Base-by-base conservation (phyloP, 768 basidiomycete genomes). In the Suillus subalutaceus region DNA sequence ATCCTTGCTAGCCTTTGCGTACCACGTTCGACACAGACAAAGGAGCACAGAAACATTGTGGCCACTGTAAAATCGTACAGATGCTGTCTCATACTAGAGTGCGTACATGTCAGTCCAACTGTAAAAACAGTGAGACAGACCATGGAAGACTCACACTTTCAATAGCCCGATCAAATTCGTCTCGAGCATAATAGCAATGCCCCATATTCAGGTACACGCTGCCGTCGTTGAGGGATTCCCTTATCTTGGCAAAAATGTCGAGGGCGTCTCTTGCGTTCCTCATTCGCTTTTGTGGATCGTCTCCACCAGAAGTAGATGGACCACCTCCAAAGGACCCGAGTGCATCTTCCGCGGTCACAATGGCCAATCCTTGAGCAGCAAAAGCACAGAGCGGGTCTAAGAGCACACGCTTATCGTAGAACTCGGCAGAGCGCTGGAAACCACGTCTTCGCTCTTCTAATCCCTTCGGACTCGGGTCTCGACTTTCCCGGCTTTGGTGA, bases 151-250 rank as follows among this genome's bases (percentile, higher is more conserved):
- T 75, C 74, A 97, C 97, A 72, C 93, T 93, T 78, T 99, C 96
- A 68, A 99, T 96, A 1, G 97, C 97, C 59, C 93, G 85, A 69
- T 99, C 97, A 74, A 90, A 97, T 75, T 99, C 97, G 66, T 97
- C 97, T 61, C 94, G 84, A 23, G 88, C 86, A 73, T 94, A 97
- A 75, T 96, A 92, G 72, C 96, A 97, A 72, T 99, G 97, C 0
- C 96, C 97, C 83, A 98, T 96, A 75, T 99, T 99, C 73, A 94
- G 83, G 73, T 96, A 95, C 5, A 97, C 95, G 66, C 92, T 92
- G 8, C 93, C 94, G 52, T 88, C 86, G 65, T 87, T 86, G 63
- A 95, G 79, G 2, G 89, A 90, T 79, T 99, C 97, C 63, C 94
- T 85, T 62, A 99, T 90, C 78, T 97, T 94, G 3, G 89, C 90